Conservation (phyloP, 1,139 yeast species). For the Lodderomyces orthopsilosis region DNA sequence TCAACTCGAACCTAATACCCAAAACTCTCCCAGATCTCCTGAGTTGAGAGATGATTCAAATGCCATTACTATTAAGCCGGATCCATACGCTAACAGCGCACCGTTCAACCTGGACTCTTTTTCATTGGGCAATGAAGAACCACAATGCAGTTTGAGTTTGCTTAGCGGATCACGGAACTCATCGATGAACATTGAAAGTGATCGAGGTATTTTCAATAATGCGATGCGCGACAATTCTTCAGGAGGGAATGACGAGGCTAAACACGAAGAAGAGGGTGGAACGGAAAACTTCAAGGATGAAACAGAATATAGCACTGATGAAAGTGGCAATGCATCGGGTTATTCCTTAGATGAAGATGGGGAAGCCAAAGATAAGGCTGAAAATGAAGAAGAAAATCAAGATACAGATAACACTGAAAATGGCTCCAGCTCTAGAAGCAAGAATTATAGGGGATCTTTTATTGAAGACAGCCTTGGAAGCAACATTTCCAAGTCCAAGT, state of each 20-base stretch:
- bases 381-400: background rate
- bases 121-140: slow-evolving; percentile 1
- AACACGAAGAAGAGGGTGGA: slow-evolving; percentile 2
- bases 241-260: slow-evolving; percentile 2
- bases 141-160: background rate
- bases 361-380: background rate
- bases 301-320: slow-evolving; percentile 8
- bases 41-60: slow-evolving; percentile 8
- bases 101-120: background rate
- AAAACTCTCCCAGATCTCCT: slow-evolving; percentile 4
- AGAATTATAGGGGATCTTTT: background rate
- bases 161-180: slow-evolving; percentile 4
- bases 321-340: slow-evolving; percentile 3
- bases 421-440: background rate
- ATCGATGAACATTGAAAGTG: slow-evolving; percentile 3
- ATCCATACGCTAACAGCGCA: background rate
- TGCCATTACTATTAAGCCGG: slow-evolving; percentile 3
- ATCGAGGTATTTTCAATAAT: slow-evolving; percentile 1
- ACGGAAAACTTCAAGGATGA: background rate
- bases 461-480: background rate
- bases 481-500: background rate
- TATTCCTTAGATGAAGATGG: slow-evolving; percentile 3
- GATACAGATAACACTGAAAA: background rate
- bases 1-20: background rate
- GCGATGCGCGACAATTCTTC: background rate